A percentile compares a stretch with the other conserved stretches of the same genome.
Evolutionary conservation across 78 protist genomes (phyloP).

Genomic region (Dictyostelium citrinum): DNA sequence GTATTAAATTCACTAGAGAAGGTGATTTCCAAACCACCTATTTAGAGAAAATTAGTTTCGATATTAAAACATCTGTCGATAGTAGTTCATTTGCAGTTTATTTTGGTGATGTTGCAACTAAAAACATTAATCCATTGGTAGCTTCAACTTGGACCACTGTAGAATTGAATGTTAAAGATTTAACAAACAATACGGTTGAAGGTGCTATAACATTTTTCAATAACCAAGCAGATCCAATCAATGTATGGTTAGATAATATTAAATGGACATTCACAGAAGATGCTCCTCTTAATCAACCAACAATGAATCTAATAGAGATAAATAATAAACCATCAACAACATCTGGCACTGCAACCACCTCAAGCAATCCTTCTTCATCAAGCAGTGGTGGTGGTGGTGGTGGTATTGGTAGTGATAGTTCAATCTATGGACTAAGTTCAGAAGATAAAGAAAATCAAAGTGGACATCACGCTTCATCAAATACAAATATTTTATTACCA

Average conservation of each 20-base stretch:
- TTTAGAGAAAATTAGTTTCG: not conserved
- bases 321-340: not conserved
- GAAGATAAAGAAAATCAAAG: not conserved
- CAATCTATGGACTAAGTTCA: not conserved
- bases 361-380: not conserved
- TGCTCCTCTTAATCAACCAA: not conserved
- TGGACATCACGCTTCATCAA: not conserved
- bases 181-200: not conserved
- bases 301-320: not conserved
- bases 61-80: too few species aligned
- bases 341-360: not conserved
- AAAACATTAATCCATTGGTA: not conserved
- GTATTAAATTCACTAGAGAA: not conserved
- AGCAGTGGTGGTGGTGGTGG: not conserved
- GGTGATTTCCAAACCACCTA: constrained; percentile 39
- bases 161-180: not conserved
- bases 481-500: not conserved
- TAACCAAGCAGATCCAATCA: not conserved
- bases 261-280: not conserved
- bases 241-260: not conserved
- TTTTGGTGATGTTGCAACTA: not conserved
- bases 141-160: not conserved
- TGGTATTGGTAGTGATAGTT: not conserved
- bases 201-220: not conserved
- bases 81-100: not conserved